Evolutionary conservation across 768 basidiomycete genomes (phyloP).

Genomic region (Pleurotus cornucopiae): DNA sequence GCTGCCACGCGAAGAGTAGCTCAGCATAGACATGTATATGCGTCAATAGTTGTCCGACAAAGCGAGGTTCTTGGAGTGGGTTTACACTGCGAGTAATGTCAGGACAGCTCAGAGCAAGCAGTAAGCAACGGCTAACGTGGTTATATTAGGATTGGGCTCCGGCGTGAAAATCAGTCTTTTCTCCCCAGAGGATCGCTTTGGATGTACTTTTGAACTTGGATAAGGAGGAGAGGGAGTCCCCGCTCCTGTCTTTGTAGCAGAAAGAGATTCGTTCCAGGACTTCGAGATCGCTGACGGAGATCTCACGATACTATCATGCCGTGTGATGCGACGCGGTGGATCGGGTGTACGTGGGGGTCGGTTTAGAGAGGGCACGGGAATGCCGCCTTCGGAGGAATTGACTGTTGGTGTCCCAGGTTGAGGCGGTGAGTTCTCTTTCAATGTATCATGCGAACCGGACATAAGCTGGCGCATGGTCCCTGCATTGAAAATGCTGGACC

Average conservation of each 20-base stretch:
- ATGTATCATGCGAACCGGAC: slow-evolving; percentile 52
- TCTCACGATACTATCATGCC: slow-evolving; percentile 13
- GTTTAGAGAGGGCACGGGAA: slow-evolving; percentile 21
- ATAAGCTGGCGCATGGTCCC: slow-evolving; percentile 68
- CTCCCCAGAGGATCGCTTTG: not conserved
- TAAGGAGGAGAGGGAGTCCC: not conserved
- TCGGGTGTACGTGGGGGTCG: slow-evolving; percentile 19
- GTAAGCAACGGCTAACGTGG: not conserved
- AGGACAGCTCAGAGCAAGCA: not conserved
- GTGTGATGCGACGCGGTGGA: slow-evolving; percentile 20
- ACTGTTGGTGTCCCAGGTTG: slow-evolving; percentile 17
- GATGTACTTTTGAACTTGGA: not conserved
- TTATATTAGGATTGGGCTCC: not conserved
- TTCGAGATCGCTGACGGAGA: slow-evolving; percentile 36
- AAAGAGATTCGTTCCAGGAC: slow-evolving; percentile 49
- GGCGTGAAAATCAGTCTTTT: not conserved
- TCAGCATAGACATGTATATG: slow-evolving; percentile 77
- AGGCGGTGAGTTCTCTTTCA: slow-evolving; percentile 37
- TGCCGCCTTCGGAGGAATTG: slow-evolving; percentile 14
- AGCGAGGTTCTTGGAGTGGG: not conserved
- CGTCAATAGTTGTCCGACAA: slow-evolving; percentile 10
- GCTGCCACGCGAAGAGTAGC: slow-evolving; percentile 67
- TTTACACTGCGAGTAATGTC: not conserved
- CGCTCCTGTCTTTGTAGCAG: not conserved
- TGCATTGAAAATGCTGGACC: slow-evolving; percentile 75